Evolutionary conservation across 1,284 basidiomycete genomes (phyloP), one percentile per base, ranked within the genome.

Genomic region (Phellopilus nigrolimitatus): DNA sequence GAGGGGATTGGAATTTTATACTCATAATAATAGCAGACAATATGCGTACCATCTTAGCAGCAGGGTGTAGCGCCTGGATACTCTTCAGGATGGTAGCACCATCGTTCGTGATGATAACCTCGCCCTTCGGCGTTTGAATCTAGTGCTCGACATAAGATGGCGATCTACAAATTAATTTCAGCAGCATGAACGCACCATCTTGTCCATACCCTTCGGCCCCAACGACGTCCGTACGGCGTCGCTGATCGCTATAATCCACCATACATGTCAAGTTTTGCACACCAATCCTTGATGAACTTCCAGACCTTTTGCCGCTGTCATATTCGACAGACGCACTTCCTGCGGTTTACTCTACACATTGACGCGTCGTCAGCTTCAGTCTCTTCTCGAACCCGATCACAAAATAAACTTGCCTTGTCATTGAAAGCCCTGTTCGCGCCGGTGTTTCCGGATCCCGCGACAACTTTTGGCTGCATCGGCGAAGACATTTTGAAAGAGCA

Each of bases 161-260:
- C 40, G 30, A 45, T 15, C 27, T 31, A 34, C 59, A 17, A n/a
- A n/a, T n/a, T n/a, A 50, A 54, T 39, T 41, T 7, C 33, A 47
- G 28, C 3, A 46, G 36, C 12, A 45, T 22, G 39, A 40, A 64
- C 74, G 57, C 62, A 89, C 94, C 95, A 97, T 97, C 76, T 97
- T 98, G 75, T 99, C 97, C 97, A 99, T 99, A 60, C 97, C 97
- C 70, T 91, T 87, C 41, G 97, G 97, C 15, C 97, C 97, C 58
- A 99, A 72, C 47, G 94, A 97, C 46, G 97, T 99, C 63, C 97
- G 79, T 31, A 99, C 93, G 47, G 94, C 95, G 73, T 98, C 95
- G 62, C 93, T 94, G 62, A 99, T 97, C 30, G 97, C 95, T 97
- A 59, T 42, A 49, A 46, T 36, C 31, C 51, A 56, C 41, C 55